Evolutionary conservation across 148 eudicot genomes (phyloP).

Genomic region (Limonium bicolor): DNA sequence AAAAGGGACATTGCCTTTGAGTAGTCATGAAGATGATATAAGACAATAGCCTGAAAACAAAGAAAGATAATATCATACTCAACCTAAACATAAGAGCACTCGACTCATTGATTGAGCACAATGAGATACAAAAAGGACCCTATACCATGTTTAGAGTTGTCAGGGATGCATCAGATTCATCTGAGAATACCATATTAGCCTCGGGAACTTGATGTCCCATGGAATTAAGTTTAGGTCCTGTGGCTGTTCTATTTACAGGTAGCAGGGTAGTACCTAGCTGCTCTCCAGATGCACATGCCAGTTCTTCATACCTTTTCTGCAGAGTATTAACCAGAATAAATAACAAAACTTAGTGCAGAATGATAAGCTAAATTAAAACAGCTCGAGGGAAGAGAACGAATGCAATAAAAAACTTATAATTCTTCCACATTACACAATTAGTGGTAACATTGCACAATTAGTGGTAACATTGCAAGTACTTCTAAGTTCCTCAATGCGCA

Average conservation of each 20-base stretch:
- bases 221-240: constrained; percentile 26
- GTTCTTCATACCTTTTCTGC: constrained; percentile 60
- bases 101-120: not conserved
- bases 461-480: not conserved
- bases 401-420: not conserved
- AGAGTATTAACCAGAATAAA: constrained; percentile 6
- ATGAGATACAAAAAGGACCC: constrained; percentile 5
- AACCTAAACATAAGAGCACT: not conserved
- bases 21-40: constrained; percentile 72
- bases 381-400: not conserved
- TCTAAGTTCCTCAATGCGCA: not conserved
- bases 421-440: not conserved
- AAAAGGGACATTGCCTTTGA: constrained; percentile 51
- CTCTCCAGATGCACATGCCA: constrained; percentile 53
- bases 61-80: constrained; percentile 1
- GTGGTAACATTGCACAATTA: not conserved
- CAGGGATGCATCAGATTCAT: constrained; percentile 53
- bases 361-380: no score
- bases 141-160: constrained; percentile 63
- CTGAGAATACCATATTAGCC: constrained; percentile 21
- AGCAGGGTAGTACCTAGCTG: constrained; percentile 29
- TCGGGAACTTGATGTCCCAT: constrained; percentile 15
- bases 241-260: constrained; percentile 24
- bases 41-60: constrained; percentile 51
- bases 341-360: no score